Base-by-base conservation (phyloP, 2,329 filamentous ascomycete genomes). In the Phaeosphaeria sp. region DNA sequence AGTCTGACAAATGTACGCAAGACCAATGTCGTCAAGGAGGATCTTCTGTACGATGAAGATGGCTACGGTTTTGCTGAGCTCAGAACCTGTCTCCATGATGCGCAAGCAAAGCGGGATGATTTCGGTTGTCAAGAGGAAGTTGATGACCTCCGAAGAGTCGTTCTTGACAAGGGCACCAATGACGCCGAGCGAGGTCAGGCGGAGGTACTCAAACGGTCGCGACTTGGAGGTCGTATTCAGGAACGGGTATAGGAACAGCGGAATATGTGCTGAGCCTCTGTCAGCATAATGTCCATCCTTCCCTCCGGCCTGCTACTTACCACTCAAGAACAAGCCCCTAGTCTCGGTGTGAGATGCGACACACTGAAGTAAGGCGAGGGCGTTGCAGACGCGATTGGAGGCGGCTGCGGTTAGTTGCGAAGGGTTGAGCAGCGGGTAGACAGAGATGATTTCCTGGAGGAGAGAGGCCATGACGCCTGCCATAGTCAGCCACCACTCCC, bases 41-140 rank as follows among this genome's bases (percentile, higher is more conserved):
- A 99, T 99, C 84, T 99, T 99, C 80, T 99, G 95, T 18, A 99
- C 95, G 71, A 99, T 99, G 82, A 99, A 99, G 71, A 99, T 99
- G 57, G 95, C 95, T 15, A 99, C 95, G 0, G 95, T 99, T 83
- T 99, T 99, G 83, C 93, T 97, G 59, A 99, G 86, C 79, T 99
- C 95, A 0, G 93, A 97, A 49, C 95, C 95, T 0, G 95, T 99
- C 82, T 99, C 95, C 95, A 99, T 99, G 74, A 99, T 99, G 60
- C 95, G 89, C 45, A 99, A 88, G 78, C 95, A 99, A 13, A 99
- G 87, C 9, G 95, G 95, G 57, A 99, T 99, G 67, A 99, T 99
- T 80, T 99, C 95, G 27, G 95, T 99, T 1, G 95, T 98, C 49
- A 99, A 85, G 53, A 99, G 89, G 77, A 99, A 99, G 82, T 98